Conservation (phyloP, 2,329 filamentous ascomycete genomes). For the Xylariaceae sp. region DNA sequence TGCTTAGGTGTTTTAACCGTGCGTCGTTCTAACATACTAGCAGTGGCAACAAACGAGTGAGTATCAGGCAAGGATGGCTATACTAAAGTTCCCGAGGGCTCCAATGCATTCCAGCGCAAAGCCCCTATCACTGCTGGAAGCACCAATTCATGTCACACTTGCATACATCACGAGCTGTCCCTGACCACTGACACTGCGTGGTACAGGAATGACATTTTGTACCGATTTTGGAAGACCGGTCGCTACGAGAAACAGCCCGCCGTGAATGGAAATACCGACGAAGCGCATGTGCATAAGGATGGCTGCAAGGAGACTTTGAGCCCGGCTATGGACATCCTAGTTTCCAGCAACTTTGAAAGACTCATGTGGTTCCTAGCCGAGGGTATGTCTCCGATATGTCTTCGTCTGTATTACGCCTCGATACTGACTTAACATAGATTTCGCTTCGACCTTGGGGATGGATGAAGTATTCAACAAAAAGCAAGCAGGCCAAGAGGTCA, state of each 20-base stretch:
- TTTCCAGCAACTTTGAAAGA: conserved; percentile 95
- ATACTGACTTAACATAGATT: conserved; percentile 52
- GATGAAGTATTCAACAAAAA: conserved; percentile 71
- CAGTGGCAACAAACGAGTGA: conserved; percentile 83
- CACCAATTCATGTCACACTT: background rate
- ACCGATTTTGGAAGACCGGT: conserved; percentile 92
- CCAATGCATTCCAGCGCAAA: too few relatives aligned
- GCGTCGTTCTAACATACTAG: background rate
- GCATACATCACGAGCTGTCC: background rate
- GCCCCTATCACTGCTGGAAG: background rate
- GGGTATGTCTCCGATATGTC: conserved; percentile 26
- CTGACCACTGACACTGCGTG: background rate
- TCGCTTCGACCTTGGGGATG: conserved; percentile 64
- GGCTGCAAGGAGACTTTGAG: conserved; percentile 91
- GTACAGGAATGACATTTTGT: conserved; percentile 81
- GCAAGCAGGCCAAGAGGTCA: conserved; percentile 78
- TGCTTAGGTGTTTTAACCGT: background rate
- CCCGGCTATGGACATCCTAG: conserved; percentile 97
- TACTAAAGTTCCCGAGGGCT: too few relatives aligned
- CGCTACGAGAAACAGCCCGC: conserved; percentile 85
- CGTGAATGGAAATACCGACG: conserved; percentile 65
- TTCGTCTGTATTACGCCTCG: background rate
- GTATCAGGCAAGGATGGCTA: background rate
- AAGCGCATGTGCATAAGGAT: conserved; percentile 67
- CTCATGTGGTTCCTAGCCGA: conserved; percentile 92